Evolutionary conservation across 345 rosid genomes (phyloP).

Genomic region (Turritis glabra): DNA sequence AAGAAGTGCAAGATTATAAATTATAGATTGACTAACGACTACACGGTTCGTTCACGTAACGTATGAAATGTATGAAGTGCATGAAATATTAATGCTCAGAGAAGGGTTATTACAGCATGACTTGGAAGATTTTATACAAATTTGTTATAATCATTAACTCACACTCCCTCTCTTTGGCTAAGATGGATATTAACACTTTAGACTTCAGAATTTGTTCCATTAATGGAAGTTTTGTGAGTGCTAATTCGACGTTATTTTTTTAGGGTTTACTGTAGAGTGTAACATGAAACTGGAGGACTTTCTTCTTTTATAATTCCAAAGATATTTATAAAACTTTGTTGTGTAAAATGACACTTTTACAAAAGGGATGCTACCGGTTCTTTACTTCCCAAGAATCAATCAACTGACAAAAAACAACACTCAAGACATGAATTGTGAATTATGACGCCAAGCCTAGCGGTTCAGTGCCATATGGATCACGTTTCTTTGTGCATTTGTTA

Average conservation of each 20-base stretch:
- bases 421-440: slow-evolving; percentile 2
- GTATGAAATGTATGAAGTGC: too few relatives aligned
- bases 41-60: too few relatives aligned
- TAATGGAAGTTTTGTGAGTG: neutral
- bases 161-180: too few relatives aligned
- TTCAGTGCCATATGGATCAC: slow-evolving; percentile 51
- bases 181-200: neutral
- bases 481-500: slow-evolving; percentile 52
- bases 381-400: slow-evolving; percentile 20
- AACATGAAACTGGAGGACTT: slow-evolving; percentile 5
- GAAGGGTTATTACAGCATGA: too few relatives aligned
- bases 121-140: too few relatives aligned
- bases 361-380: slow-evolving; percentile 13
- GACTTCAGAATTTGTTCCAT: neutral
- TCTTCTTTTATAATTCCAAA: neutral
- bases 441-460: slow-evolving; percentile 22
- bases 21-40: too few relatives aligned
- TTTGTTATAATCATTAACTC: too few relatives aligned
- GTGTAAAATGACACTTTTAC: slow-evolving; percentile 14
- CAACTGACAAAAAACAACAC: slow-evolving; percentile 12
- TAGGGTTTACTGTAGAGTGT: neutral
- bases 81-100: too few relatives aligned
- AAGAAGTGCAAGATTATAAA: too few relatives aligned
- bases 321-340: neutral
- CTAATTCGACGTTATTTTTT: neutral